Evolutionary conservation across 2,329 filamentous ascomycete genomes (phyloP), one percentile per base, ranked within the genome.

Genomic region (Penicillium concentricum): DNA sequence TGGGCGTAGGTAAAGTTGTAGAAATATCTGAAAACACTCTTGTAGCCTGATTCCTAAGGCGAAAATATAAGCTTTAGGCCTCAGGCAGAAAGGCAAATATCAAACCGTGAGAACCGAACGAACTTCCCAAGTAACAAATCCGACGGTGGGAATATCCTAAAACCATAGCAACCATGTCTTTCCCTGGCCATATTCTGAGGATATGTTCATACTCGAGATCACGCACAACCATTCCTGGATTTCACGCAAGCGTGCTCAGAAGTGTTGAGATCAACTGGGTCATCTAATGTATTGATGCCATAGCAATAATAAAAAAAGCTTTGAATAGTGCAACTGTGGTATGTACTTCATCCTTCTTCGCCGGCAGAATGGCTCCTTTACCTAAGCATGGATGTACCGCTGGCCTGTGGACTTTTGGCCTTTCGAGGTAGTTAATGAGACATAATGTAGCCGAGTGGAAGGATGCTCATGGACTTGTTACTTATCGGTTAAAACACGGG

Each of bases 151-250:
- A 41, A 16, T 41, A 18, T 41, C 20, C 7, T 9, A 4, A 9
- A 24, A 4, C 13, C 3, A 24, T 41, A 2, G 7, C 0, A 24
- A 4, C 0, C 16, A 6, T 41, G 13, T 7, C 6, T 16, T 16
- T 7, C 2, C 2, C 1, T 7, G 9, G 2, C 12, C 4, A 26
- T 26, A 1, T 9, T 4, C 15, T 24, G 8, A n/a, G 13, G 2
- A 42, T 26, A 26, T 24, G 7, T 10, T 24, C 7, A 4, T 24
- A 10, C 26, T 26, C 2, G 15, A 10, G 20, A 24, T 15, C 7
- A 41, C 20, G 20, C 20, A 24, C 22, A 42, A 7, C 13, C 7
- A 42, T 24, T 24, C 22, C 13, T 43, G 22, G 41, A 5, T 44
- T 28, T 13, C 22, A 24, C 7, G 15, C 6, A 8, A 42, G 20